These are phyloP conservation scores for Termitomyces heimii DNA, from an alignment of 768 basidiomycete species.

Conservation along the genomic window DNA sequence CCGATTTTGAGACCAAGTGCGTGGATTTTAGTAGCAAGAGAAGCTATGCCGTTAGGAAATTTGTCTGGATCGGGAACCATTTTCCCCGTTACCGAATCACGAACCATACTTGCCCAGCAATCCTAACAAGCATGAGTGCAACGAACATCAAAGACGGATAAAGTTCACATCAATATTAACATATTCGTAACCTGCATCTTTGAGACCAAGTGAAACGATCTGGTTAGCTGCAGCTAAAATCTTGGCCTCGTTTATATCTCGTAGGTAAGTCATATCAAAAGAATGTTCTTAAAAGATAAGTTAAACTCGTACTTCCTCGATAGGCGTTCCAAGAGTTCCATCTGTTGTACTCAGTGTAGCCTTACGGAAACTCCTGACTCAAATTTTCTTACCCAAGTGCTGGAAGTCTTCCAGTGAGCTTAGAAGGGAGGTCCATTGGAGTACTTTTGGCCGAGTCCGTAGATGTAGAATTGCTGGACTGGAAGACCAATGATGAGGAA, in stretches of 20 bases:
- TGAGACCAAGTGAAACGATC: slow-evolving; percentile 40
- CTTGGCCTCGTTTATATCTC: slow-evolving; percentile 40
- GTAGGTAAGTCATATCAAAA: not conserved
- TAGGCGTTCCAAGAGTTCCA: slow-evolving; percentile 55
- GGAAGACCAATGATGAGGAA: not conserved
- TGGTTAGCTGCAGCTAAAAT: slow-evolving; percentile 41
- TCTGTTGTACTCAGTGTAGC: slow-evolving; percentile 16
- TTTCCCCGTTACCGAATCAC: slow-evolving; percentile 32
- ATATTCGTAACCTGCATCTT: slow-evolving; percentile 43
- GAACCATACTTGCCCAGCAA: slow-evolving; percentile 38
- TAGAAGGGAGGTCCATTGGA: slow-evolving; percentile 36
- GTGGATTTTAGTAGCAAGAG: slow-evolving; percentile 38
- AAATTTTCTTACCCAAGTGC: slow-evolving; percentile 35
- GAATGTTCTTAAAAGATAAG: not conserved
- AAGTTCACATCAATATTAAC: slow-evolving; percentile 43
- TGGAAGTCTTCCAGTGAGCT: slow-evolving; percentile 34
- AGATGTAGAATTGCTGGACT: slow-evolving; percentile 6
- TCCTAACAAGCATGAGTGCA: slow-evolving; percentile 25
- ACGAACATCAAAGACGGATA: not conserved
- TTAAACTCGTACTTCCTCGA: slow-evolving; percentile 25
- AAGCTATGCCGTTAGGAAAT: slow-evolving; percentile 47
- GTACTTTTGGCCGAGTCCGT: slow-evolving; percentile 26
- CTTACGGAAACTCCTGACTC: not conserved
- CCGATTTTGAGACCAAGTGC: slow-evolving; percentile 42
- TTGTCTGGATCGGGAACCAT: slow-evolving; percentile 46